Percentiles rank a stretch among this genome's conserved stretches.
Conservation (phyloP, 768 basidiomycete species). For the Hebeloma cylindrosporum region DNA sequence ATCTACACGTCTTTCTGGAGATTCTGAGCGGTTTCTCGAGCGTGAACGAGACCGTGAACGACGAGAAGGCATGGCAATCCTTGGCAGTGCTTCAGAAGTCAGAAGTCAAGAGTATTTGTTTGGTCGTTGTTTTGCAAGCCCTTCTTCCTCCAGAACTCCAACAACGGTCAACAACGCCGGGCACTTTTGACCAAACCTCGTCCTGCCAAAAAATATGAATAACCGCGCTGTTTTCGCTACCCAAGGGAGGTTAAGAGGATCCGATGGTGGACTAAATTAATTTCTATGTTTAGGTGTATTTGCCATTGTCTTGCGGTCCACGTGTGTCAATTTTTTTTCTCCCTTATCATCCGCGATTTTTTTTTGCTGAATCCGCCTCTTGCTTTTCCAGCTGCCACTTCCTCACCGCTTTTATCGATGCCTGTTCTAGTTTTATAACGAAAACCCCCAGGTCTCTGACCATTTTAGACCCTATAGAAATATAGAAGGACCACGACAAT, state of each 20-base stretch:
- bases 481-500: slow-evolving; percentile 12
- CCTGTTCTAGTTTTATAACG: slow-evolving; percentile 51
- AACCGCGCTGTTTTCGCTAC: neutral
- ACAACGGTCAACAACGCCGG: no score
- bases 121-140: neutral
- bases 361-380: slow-evolving; percentile 1
- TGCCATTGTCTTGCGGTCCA: slow-evolving; percentile 20
- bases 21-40: slow-evolving; percentile 39
- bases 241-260: neutral
- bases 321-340: slow-evolving; percentile 23
- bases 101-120: neutral
- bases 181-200: no score
- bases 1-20: slow-evolving; percentile 40
- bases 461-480: slow-evolving; percentile 25
- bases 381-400: slow-evolving; percentile 8
- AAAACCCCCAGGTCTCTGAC: slow-evolving; percentile 28
- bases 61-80: slow-evolving; percentile 34
- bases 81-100: neutral
- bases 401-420: slow-evolving; percentile 36
- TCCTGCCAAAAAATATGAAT: no score
- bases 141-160: no score
- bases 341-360: slow-evolving; percentile 10
- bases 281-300: slow-evolving; percentile 13
- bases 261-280: neutral
- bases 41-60: slow-evolving; percentile 37